phyloP scores from a whole-genome alignment of 2,329 filamentous ascomycete species.

The Alternaria atra region DNA sequence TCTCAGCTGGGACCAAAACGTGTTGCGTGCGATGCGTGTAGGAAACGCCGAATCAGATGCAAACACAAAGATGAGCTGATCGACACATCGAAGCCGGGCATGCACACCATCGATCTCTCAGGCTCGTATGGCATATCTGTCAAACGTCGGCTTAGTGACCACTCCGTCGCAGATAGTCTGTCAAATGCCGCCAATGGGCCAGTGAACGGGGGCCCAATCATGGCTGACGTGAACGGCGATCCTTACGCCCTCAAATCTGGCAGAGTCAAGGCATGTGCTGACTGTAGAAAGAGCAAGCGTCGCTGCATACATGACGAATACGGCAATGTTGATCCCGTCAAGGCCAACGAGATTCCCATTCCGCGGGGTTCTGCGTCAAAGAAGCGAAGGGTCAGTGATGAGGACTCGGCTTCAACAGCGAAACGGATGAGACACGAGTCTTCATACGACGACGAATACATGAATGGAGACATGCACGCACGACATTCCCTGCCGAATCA shows the following conservation, averaged over 20 bases:
- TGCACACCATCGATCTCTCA: constrained; percentile 44
- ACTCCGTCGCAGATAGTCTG: constrained; percentile 33
- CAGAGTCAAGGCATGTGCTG: constrained; percentile 70
- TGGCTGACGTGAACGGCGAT: constrained; percentile 48
- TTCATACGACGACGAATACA: constrained; percentile 32
- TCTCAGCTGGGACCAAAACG: constrained; percentile 68
- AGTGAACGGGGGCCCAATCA: constrained; percentile 43
- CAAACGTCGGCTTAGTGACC: constrained; percentile 46
- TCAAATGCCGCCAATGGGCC: constrained; percentile 27
- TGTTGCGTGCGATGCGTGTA: constrained; percentile 69
- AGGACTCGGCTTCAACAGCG: constrained; percentile 27
- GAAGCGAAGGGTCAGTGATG: constrained; percentile 60
- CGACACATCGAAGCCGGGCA: constrained; percentile 42
- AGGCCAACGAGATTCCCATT: constrained; percentile 68
- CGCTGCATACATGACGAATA: constrained; percentile 73
- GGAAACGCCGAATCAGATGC: constrained; percentile 69
- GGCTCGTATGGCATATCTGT: constrained; percentile 45
- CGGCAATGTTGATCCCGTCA: constrained; percentile 70
- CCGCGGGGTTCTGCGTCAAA: constrained; percentile 65
- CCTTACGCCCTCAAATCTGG: constrained; percentile 63
- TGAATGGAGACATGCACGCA: constrained; percentile 33
- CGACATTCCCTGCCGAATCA: constrained; percentile 37
- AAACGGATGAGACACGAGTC: constrained; percentile 45
- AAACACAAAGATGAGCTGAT: constrained; percentile 68
- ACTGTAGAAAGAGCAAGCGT: constrained; percentile 74